These are phyloP conservation scores for Epichloe amarillans DNA, from an alignment of 2,329 filamentous ascomycete species.

Conservation along the genomic window DNA sequence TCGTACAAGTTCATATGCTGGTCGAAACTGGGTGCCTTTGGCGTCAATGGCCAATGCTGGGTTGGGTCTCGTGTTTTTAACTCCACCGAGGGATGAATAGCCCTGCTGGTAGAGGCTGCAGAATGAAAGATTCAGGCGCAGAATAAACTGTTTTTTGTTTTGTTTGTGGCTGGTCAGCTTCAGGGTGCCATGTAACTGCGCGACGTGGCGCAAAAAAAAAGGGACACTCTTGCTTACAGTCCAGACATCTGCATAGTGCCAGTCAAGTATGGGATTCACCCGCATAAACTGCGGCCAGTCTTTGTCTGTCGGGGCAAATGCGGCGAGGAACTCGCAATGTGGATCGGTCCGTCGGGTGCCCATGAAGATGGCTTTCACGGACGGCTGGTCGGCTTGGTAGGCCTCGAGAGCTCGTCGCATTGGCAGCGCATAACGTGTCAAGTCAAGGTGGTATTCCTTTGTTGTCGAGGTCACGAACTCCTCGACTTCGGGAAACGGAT, in stretches of 20 bases:
- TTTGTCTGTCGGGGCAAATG: constrained; percentile 77
- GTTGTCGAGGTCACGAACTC: constrained; percentile 62
- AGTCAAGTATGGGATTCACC: constrained; percentile 91
- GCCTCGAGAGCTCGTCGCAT: constrained; percentile 72
- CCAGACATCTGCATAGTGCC: constrained; percentile 95
- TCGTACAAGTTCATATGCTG: constrained; percentile 61
- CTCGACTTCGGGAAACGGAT: constrained; percentile 80
- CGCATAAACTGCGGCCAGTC: constrained; percentile 91
- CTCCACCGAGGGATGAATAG: constrained; percentile 87
- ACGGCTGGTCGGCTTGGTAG: constrained; percentile 54
- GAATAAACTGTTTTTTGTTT: constrained; percentile 49
- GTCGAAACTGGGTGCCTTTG: constrained; percentile 39
- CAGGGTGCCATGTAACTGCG: too few species aligned
- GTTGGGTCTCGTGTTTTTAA: constrained; percentile 79
- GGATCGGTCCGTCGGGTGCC: constrained; percentile 82
- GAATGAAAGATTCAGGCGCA: constrained; percentile 67
- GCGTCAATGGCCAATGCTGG: constrained; percentile 46
- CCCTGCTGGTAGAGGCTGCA: constrained; percentile 77
- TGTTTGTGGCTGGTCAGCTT: too few species aligned
- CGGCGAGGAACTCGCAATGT: constrained; percentile 63
- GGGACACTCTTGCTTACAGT: constrained; percentile 43
- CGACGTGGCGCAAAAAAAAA: not conserved
- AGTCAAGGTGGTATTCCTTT: constrained; percentile 56
- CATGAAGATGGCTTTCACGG: constrained; percentile 45
- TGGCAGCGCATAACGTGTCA: constrained; percentile 60